Evolutionary conservation across 2,329 filamentous ascomycete genomes (phyloP).

Genomic region (Nothopassalora personata): DNA sequence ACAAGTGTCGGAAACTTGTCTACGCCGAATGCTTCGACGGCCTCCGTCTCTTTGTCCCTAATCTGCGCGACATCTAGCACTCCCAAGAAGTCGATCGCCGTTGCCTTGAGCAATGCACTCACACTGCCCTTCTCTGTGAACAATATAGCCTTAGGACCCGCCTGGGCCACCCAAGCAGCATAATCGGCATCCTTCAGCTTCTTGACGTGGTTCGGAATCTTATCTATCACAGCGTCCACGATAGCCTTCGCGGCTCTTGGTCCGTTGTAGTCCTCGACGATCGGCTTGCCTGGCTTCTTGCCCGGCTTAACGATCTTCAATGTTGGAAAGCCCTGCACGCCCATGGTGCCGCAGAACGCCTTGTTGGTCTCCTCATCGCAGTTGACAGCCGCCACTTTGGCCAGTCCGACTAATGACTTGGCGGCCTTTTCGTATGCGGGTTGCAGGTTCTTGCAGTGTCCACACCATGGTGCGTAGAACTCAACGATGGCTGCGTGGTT

Average conservation of each 20-base stretch:
- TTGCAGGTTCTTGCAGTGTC: slow-evolving; percentile 93
- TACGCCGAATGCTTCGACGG: slow-evolving; percentile 69
- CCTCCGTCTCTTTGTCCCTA: slow-evolving; percentile 69
- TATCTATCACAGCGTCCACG: slow-evolving; percentile 74
- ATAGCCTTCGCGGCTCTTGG: slow-evolving; percentile 78
- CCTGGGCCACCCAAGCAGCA: slow-evolving; percentile 61
- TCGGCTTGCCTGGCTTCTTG: slow-evolving; percentile 72
- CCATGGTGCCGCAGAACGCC: slow-evolving; percentile 74
- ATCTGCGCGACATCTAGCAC: slow-evolving; percentile 76
- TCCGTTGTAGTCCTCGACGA: slow-evolving; percentile 87
- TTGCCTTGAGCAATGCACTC: slow-evolving; percentile 71
- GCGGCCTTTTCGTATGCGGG: slow-evolving; percentile 93
- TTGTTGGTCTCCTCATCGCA: slow-evolving; percentile 95
- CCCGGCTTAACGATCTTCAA: slow-evolving; percentile 87
- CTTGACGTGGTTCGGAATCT: slow-evolving; percentile 88
- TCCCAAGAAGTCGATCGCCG: slow-evolving; percentile 87
- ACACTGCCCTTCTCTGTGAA: slow-evolving; percentile 92
- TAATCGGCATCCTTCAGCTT: slow-evolving; percentile 73
- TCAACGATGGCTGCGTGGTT: slow-evolving; percentile 62
- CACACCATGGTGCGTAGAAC: slow-evolving; percentile 98
- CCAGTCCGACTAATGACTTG: slow-evolving; percentile 80
- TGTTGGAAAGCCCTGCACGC: slow-evolving; percentile 89
- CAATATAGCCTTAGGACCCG: slow-evolving; percentile 75
- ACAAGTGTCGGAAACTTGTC: slow-evolving; percentile 74
- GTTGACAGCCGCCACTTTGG: slow-evolving; percentile 89